phyloP scores from a whole-genome alignment of 192 early-diverging fungal species.

The Paraglomus occultum region DNA sequence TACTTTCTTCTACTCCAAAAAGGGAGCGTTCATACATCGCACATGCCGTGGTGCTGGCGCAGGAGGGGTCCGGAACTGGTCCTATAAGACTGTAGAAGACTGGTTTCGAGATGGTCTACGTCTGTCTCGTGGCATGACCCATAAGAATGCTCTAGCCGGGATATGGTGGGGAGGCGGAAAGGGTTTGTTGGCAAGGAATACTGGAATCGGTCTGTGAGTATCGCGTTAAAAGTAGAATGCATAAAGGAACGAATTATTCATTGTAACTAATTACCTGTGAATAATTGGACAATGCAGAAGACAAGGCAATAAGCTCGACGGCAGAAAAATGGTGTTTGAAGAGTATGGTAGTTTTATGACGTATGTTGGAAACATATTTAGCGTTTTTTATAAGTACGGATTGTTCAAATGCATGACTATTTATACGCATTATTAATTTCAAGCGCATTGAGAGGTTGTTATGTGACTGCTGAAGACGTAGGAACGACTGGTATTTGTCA shows the following conservation, averaged over 20 bases:
- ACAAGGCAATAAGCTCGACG: too few species aligned
- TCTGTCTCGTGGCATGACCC: constrained; percentile 42
- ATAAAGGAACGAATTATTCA: too few species aligned
- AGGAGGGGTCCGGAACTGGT: constrained; percentile 23
- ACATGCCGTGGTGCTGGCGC: constrained; percentile 26
- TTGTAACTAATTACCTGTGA: too few species aligned
- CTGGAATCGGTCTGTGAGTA: constrained; percentile 36
- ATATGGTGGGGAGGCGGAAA: constrained; percentile 51
- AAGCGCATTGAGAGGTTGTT: constrained; percentile 38
- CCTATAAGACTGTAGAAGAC: constrained; percentile 16
- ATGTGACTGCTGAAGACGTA: constrained; percentile 47
- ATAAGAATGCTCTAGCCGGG: constrained; percentile 44
- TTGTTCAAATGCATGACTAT: too few species aligned
- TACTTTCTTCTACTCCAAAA: too few species aligned
- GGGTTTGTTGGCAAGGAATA: constrained; percentile 43
- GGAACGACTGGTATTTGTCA: constrained; percentile 17
- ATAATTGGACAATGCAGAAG: too few species aligned
- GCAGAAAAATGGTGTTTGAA: constrained; percentile 31
- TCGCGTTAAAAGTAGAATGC: neutral
- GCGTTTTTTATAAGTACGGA: too few species aligned
- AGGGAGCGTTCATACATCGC: constrained; percentile 24
- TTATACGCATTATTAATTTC: neutral
- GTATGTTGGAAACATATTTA: neutral
- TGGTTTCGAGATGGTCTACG: constrained; percentile 43
- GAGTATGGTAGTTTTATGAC: constrained; percentile 45